Evolutionary conservation across 1,139 yeast species (phyloP), one percentile per base, ranked within the genome.

Genomic region (Geotrichum macrosporum): DNA sequence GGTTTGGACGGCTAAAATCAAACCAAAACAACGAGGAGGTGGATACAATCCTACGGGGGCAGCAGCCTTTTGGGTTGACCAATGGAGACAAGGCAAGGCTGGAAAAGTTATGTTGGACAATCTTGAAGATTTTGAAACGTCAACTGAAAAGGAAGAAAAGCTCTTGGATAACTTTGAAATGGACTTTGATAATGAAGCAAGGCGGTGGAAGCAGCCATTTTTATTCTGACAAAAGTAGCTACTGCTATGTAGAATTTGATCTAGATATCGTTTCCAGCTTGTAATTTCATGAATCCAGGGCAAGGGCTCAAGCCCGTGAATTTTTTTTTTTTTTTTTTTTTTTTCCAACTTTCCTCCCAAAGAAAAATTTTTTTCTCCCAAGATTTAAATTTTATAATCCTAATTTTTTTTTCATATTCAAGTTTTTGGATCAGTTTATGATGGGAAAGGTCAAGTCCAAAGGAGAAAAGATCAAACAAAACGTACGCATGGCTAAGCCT

Each of bases 1-100:
- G n/a, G 73, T 85, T 64, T 65, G 41, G 52, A 24, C 33, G 34
- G 49, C 35, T 43, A 54, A 24, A 44, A 47, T 32, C 19, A 44
- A 35, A 42, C 47, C 39, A 47, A 51, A 67, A 69, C 36, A 69
- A 68, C 44, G 59, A 70, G 54, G 51, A 1, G 54, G 55, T n/a
- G 48, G 61, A 0, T 74, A 63, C 55, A 81, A 80, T 58, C 83
- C 80, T 47, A 65, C 70, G 20, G 83, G 87, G 1, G 74, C 79
- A 44, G 89, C 95, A 0, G 68, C 75, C 4, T 77, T 77, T 53
- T 82, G 92, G 83, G 69, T 84, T 3, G 79, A 78, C 51, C 64
- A 74, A 24, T 84, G 85, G 81, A 74, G 80, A 48, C 78, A 76
- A 52, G 94, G 89, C 1, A 70, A 72, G 52, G 64, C 64, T 10